phyloP scores from a whole-genome alignment of 2,329 filamentous ascomycete species.

The Paraphoma sp. region DNA sequence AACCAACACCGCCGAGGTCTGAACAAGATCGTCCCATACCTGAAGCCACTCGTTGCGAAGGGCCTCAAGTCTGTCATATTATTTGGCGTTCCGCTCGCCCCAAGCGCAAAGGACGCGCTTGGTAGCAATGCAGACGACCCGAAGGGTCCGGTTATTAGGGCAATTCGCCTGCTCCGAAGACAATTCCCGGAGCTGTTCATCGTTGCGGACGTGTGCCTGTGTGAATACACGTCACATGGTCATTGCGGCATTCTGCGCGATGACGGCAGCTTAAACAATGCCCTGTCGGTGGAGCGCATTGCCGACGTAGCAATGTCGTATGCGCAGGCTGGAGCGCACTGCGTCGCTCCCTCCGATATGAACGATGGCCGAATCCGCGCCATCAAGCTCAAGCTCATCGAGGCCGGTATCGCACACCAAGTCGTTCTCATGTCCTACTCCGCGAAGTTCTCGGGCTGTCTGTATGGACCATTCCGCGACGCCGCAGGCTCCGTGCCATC shows the following conservation, averaged over 20 bases:
- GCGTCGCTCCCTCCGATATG: conserved; percentile 97
- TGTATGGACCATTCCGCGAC: conserved; percentile 97
- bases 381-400: conserved; percentile 97
- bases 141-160: conserved; percentile 85
- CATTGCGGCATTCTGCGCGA: conserved; percentile 96
- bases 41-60: conserved; percentile 86
- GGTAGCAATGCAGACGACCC: conserved; percentile 94
- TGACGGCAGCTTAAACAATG: conserved; percentile 91
- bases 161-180: conserved; percentile 82
- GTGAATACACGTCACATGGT: conserved; percentile 97
- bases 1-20: conserved; percentile 88
- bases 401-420: conserved; percentile 89
- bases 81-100: conserved; percentile 87
- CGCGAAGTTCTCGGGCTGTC: conserved; percentile 94
- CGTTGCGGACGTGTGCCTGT: conserved; percentile 91
- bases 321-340: conserved; percentile 93
- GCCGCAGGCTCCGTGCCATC: conserved; percentile 89
- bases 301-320: conserved; percentile 98
- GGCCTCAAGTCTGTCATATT: conserved; percentile 92
- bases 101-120: conserved; percentile 84
- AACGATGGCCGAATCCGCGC: conserved; percentile 97
- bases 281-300: conserved; percentile 90
- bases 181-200: conserved; percentile 92
- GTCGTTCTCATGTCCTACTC: conserved; percentile 97
- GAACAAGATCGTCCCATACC: conserved; percentile 83